Evolutionary conservation across 345 rosid species (phyloP), one percentile per base, ranked within the genome.

Genomic region (Geranium brycei): DNA sequence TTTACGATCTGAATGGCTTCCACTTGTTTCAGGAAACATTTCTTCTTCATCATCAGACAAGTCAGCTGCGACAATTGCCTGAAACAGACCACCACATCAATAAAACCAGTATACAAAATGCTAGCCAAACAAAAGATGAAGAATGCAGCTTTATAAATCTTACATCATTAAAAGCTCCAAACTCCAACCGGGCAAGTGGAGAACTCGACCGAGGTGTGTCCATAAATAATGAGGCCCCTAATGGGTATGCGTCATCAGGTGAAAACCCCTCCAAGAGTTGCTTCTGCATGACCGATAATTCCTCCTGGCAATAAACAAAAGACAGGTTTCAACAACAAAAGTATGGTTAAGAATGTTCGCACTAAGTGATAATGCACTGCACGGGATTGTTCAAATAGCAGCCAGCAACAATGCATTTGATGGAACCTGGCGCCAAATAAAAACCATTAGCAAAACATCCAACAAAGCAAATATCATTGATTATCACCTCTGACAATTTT

Each of bases 151-250:
- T 59, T 5, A 68, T 47, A 51, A 57, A 30, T 40, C 68, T 32
- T 83, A 84, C 98, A 86, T 87, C 96, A 62, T 87, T 92, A 71
- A 85, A 77, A 63, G 83, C 82, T 64, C 69, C 79, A 67, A 69
- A 73, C 72, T 79, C 91, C 75, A 83, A 65, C 58, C 73, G 82
- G 51, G 72, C 71, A 68, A 83, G 87, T 66, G 98, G 92, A 66
- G 98, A 87, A 72, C 86, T 76, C 4, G 87, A 89, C 76, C 79
- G 75, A 61, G 92, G 89, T 67, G 96, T 89, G 68, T 89, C 95
- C 89, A 84, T 68, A 78, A 85, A 84, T 66, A 83, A 73, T 17
- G 91, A 84, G 76, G 82, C 85, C 66, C 95, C 96, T 13, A 82
- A 69, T 41, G 92, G 95, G 70, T 87, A 91, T 60, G 80, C 78